These are phyloP conservation scores for Oryza longistaminata DNA, from an alignment of 176 grass and related monocot species.

Conservation along the genomic window DNA sequence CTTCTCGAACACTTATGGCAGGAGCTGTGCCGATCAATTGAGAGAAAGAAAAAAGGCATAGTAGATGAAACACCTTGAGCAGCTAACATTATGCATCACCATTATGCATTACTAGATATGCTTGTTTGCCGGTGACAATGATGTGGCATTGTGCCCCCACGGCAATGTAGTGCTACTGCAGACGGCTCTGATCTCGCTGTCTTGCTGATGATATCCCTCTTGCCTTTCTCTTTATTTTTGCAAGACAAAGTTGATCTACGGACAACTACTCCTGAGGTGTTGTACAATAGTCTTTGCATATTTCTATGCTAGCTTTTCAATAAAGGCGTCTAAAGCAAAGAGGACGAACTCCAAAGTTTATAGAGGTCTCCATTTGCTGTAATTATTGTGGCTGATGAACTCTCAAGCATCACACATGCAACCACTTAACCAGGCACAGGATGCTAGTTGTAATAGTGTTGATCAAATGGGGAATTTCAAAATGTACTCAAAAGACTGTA, in stretches of 20 bases:
- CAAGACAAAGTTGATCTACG: conserved; percentile 21
- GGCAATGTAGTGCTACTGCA: background rate
- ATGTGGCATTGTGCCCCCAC: conserved; percentile 11
- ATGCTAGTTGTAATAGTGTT: background rate
- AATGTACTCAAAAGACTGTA: background rate
- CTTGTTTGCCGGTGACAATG: background rate
- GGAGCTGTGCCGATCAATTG: background rate
- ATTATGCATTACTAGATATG: background rate
- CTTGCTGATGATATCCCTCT: conserved; percentile 24
- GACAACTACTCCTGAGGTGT: conserved; percentile 17
- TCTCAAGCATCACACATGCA: background rate
- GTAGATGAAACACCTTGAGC: background rate
- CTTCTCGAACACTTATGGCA: no score
- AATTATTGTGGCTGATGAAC: conserved; percentile 21
- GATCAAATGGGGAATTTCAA: background rate
- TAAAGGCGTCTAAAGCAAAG: conserved; percentile 28
- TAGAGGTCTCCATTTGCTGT: conserved; percentile 9
- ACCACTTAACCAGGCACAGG: background rate
- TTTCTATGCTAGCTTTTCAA: conserved; percentile 16
- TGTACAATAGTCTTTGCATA: conserved; percentile 22
- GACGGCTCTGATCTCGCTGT: conserved; percentile 27
- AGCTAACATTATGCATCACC: background rate
- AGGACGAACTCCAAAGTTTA: conserved; percentile 9
- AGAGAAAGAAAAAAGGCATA: background rate
- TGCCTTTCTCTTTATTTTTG: conserved; percentile 17